Evolutionary conservation across 176 grass and related monocot species (phyloP).

Genomic region (Zea mays): DNA sequence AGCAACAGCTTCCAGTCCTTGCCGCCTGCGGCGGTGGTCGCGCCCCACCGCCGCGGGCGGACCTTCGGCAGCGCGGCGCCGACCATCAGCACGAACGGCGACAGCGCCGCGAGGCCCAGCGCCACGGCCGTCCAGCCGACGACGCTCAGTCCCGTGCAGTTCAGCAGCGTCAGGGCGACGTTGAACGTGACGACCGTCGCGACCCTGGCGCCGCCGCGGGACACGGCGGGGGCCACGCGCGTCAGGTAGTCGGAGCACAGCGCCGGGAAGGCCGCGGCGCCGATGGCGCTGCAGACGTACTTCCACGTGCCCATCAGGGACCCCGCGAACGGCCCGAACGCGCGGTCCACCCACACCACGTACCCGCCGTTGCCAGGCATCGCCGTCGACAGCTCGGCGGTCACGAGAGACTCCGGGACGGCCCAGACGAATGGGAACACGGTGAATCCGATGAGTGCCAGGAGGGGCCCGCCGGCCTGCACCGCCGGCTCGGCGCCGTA

Average conservation of each 20-base stretch:
- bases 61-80: constrained; percentile 66
- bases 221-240: constrained; percentile 46
- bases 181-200: constrained; percentile 52
- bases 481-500: constrained; percentile 73
- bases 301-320: constrained; percentile 77
- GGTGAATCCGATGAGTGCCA: constrained; percentile 60
- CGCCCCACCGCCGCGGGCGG: constrained; percentile 48
- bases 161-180: constrained; percentile 52
- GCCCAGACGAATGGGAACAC: constrained; percentile 84
- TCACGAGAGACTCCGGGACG: constrained; percentile 75
- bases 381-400: constrained; percentile 70
- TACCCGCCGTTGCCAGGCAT: constrained; percentile 78
- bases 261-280: constrained; percentile 68
- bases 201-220: constrained; percentile 32
- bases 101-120: constrained; percentile 57
- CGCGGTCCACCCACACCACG: constrained; percentile 66
- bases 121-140: constrained; percentile 70
- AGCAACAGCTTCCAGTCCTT: constrained; percentile 76
- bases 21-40: background rate
- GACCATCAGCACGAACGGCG: constrained; percentile 69
- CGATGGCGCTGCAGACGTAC: constrained; percentile 60
- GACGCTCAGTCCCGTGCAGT: constrained; percentile 59
- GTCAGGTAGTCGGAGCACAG: constrained; percentile 68
- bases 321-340: constrained; percentile 70
- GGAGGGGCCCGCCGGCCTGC: constrained; percentile 56